phyloP scores from a whole-genome alignment of 192 early-diverging fungal species.

The Podila minutissima region DNA sequence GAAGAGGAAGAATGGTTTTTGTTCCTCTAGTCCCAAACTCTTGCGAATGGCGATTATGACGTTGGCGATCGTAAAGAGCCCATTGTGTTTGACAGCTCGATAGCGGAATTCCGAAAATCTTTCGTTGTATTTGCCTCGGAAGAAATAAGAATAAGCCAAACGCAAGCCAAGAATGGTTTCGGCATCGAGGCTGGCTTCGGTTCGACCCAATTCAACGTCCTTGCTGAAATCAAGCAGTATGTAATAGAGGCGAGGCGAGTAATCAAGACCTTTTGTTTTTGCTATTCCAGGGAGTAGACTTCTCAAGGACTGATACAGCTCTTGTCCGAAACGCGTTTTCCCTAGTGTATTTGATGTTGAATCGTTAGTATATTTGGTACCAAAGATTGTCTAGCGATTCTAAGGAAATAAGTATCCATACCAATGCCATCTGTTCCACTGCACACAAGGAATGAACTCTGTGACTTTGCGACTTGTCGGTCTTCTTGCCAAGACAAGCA shows the following conservation, averaged over 20 bases:
- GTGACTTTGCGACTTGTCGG: neutral
- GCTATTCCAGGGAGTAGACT: neutral
- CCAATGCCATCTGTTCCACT: constrained; percentile 17
- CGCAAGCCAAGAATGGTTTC: constrained; percentile 11
- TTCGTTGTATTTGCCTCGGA: neutral
- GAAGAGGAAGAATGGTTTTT: constrained; percentile 14
- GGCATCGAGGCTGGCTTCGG: neutral
- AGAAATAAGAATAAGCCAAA: constrained; percentile 2
- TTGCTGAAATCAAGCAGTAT: constrained; percentile 11
- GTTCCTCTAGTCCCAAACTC: neutral
- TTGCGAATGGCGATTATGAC: constrained; percentile 13
- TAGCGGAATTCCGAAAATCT: neutral
- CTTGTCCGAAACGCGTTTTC: constrained; percentile 8
- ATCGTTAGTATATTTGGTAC: constrained; percentile 5
- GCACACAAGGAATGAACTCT: constrained; percentile 22
- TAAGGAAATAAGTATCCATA: constrained; percentile 2
- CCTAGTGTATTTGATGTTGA: constrained; percentile 3
- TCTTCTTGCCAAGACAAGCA: constrained; percentile 5
- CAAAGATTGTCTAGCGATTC: neutral
- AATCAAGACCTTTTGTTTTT: neutral
- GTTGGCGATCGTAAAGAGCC: neutral
- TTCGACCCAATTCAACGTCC: neutral
- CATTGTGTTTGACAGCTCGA: neutral
- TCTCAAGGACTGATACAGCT: neutral
- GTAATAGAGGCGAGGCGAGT: constrained; percentile 1